Evolutionary conservation across 78 protist species (phyloP), one percentile per base, ranked within the genome.

Genomic region (Dictyostelium firmibasis): DNA sequence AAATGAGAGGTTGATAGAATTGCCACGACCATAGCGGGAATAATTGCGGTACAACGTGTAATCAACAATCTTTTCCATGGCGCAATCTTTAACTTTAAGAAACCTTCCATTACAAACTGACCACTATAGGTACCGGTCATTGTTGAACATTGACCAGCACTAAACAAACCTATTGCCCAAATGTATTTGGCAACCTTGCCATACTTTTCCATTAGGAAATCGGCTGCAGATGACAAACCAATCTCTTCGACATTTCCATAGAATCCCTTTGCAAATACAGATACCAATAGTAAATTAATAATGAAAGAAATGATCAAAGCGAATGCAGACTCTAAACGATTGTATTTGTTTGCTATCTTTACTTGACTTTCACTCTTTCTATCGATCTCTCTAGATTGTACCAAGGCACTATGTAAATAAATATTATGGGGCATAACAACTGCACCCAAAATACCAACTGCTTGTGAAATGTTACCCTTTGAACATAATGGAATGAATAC

Each of bases 351-450:
- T 9, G 97, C 97, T 3, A 74, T 79, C 50, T 72, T 47, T 74
- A 95, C 87, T 57, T 83, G 84, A 18, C 20, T 31, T 10, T 47
- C 44, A 27, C 13, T 8, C 23, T 8, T 35, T 85, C 89, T 62
- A 10, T 87, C 23, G 74, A 92, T 89, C 6, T 67, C 72, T 77
- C 95, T 78, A 1, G 97, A 94, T 82, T 62, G 82, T 0, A 97
- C 98, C 29, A 97, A 93, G 3, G 97, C 98, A 53, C 97, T 94
- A 35, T 97, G 98, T 13, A 97, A 53, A 70, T 79, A 97, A 14
- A 97, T 60, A 47, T 97, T 97, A 83, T 97, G 98, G 0, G 98
- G 98, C 98, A 97, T 97, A 10, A 97, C 88, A 14, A 96, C 97
- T 0, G 98, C 98, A 36, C 98, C 98, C 18, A 97, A 53, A 9